These are phyloP conservation scores for Trypanosoma mega DNA, from an alignment of 208 protist species.

Conservation along the genomic window DNA sequence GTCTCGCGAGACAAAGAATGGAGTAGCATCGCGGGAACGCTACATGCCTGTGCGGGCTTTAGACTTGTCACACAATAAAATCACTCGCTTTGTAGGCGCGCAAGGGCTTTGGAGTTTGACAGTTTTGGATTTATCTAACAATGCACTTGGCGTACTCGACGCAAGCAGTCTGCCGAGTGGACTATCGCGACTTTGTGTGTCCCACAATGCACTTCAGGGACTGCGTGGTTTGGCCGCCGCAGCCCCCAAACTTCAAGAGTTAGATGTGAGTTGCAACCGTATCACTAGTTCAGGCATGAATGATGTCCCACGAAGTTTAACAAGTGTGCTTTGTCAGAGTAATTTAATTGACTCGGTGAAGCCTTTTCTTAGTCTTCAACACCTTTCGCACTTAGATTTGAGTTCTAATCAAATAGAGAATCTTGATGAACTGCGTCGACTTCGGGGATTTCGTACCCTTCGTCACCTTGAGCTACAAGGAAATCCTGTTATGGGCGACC, in stretches of 20 bases:
- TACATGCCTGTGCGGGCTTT: slow-evolving; percentile 36
- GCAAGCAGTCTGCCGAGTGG: slow-evolving; percentile 38
- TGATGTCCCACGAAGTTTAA: slow-evolving; percentile 38
- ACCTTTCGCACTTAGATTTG: slow-evolving; percentile 47
- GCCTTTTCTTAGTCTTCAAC: slow-evolving; percentile 33
- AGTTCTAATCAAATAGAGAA: slow-evolving; percentile 42
- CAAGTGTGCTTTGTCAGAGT: slow-evolving; percentile 32
- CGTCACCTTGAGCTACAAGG: slow-evolving; percentile 60
- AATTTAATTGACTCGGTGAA: slow-evolving; percentile 55
- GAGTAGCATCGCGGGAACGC: slow-evolving; percentile 4
- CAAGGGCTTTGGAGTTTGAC: slow-evolving; percentile 42
- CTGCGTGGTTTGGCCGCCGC: slow-evolving; percentile 33
- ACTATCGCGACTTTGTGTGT: slow-evolving; percentile 44
- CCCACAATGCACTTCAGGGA: slow-evolving; percentile 55
- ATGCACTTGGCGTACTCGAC: slow-evolving; percentile 48
- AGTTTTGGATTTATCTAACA: slow-evolving; percentile 67
- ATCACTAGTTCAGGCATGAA: slow-evolving; percentile 43
- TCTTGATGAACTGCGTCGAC: slow-evolving; percentile 28
- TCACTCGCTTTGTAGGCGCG: slow-evolving; percentile 63
- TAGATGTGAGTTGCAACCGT: slow-evolving; percentile 63
- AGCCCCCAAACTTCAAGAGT: slow-evolving; percentile 46
- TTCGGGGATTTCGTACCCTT: slow-evolving; percentile 42
- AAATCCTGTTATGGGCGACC: slow-evolving; percentile 41
- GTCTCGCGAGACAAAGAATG: slow-evolving; percentile 12
- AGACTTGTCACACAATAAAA: slow-evolving; percentile 72